Evolutionary conservation across 352 stramenopile genomes (phyloP).

Genomic region (Stramenopiles sp.): DNA sequence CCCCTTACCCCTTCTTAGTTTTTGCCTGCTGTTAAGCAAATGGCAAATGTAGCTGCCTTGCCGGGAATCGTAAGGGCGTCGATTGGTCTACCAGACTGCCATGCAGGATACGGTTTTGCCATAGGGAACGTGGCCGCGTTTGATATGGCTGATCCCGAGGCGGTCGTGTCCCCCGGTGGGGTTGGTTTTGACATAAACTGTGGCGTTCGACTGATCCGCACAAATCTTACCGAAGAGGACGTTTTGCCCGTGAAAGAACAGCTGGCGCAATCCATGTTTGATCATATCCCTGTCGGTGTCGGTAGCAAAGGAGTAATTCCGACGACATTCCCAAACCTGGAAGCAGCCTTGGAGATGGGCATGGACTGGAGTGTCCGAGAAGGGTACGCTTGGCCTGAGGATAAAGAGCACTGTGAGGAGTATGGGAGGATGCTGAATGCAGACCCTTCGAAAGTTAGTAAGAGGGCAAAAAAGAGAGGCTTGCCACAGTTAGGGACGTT

Average conservation of each 20-base stretch:
- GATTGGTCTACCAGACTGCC: constrained; percentile 50
- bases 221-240: constrained; percentile 47
- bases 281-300: constrained; percentile 57
- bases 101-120: constrained; percentile 62
- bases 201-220: constrained; percentile 43
- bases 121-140: constrained; percentile 58
- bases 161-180: constrained; percentile 43
- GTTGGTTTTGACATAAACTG: constrained; percentile 64
- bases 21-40: constrained; percentile 51
- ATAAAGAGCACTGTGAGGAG: constrained; percentile 59
- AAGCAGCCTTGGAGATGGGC: constrained; percentile 42
- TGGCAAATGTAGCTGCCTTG: constrained; percentile 54
- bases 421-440: constrained; percentile 51
- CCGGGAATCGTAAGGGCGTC: constrained; percentile 45
- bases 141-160: constrained; percentile 45
- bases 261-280: constrained; percentile 42
- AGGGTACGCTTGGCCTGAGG: constrained; percentile 52
- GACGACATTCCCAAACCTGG: constrained; percentile 33
- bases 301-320: constrained; percentile 46
- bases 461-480: constrained; percentile 43
- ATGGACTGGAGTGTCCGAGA: constrained; percentile 55
- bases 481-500: constrained; percentile 56
- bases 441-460: constrained; percentile 37
- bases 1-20: too few relatives aligned
- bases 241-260: constrained; percentile 31